Percentiles rank a stretch among this genome's conserved stretches.
Evolutionary conservation across 2,329 filamentous ascomycete species (phyloP).

Genomic region (Lachnellula suecica): DNA sequence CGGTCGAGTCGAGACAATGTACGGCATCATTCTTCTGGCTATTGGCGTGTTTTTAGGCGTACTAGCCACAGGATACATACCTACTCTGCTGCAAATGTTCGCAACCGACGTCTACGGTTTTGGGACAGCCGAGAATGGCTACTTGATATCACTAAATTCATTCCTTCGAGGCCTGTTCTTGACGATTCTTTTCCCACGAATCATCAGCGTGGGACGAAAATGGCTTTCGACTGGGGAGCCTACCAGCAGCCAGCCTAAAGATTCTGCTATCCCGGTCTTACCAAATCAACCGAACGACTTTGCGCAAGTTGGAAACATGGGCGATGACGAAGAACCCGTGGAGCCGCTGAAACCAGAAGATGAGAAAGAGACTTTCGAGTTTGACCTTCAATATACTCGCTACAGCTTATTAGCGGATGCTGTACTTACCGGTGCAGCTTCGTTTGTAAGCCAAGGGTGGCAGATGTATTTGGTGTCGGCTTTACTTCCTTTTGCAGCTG

Average conservation of each 20-base stretch:
- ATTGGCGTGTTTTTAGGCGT: constrained; percentile 67
- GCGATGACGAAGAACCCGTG: constrained; percentile 17
- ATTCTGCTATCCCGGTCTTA: constrained; percentile 34
- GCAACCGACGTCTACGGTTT: constrained; percentile 44
- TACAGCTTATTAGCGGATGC: constrained; percentile 67
- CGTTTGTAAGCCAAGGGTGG: constrained; percentile 62
- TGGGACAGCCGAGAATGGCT: constrained; percentile 43
- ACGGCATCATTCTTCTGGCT: constrained; percentile 63
- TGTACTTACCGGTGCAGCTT: constrained; percentile 59
- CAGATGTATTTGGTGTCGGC: constrained; percentile 68
- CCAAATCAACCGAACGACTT: constrained; percentile 40
- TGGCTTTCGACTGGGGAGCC: constrained; percentile 26
- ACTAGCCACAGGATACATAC: constrained; percentile 67
- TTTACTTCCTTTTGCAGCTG: constrained; percentile 66
- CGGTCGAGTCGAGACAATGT: constrained; percentile 53
- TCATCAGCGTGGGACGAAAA: constrained; percentile 40
- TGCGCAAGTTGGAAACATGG: constrained; percentile 10
- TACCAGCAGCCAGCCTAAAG: constrained; percentile 1
- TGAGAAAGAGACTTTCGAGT: constrained; percentile 43
- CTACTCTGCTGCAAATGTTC: constrained; percentile 53
- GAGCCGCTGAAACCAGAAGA: constrained; percentile 7
- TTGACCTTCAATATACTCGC: constrained; percentile 67
- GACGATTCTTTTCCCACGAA: constrained; percentile 42
- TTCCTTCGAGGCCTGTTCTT: constrained; percentile 43
- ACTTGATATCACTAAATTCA: constrained; percentile 44